Evolutionary conservation across 129 eudicot genomes (phyloP), one percentile per base, ranked within the genome.

Genomic region (Chrysanthemum seticuspe): DNA sequence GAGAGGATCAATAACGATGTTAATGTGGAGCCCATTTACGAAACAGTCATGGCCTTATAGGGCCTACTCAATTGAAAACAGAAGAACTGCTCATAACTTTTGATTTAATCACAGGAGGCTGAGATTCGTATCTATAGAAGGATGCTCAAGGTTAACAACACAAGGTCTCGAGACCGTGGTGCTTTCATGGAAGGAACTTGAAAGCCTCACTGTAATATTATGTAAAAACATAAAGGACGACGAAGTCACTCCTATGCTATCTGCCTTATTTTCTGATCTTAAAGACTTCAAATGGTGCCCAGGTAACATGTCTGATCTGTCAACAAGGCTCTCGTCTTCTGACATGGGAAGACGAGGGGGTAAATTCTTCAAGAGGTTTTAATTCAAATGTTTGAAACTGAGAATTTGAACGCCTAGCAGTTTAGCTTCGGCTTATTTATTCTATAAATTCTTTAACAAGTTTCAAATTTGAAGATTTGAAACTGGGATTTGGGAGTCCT

Each of bases 211-310:
- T 56, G 91, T 95, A 50, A 73, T 79, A 27, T 91, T 96, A 14
- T 95, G 97, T 75, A 83, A 83, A 85, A 83, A 83, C 70, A 78
- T 95, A 40, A 90, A 85, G 70, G 94, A 83, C 7, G 60, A 75
- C 19, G 94, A 88, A 71, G 69, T 86, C 67, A 86, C 74, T 49
- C 85, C 91, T 10, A 67, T 50, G 53, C 68, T 90, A 12, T 83
- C 93, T 21, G 68, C 71, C 13, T 62, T 90, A 67, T 83, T 90
- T 79, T 86, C 85, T 40, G 54, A 61, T 72, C 97, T 95, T 54
- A 95, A 90, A 79, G 88, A 85, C 36, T 76, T 95, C 71, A 83
- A 83, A 63, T 95, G 99, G 99, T 70, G 90, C 62, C 96, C 96
- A 23, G 90, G 90, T 79, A 75, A 87, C 75, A 74, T 79, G 56